These are phyloP conservation scores for Suillus spraguei DNA, from an alignment of 768 basidiomycete genomes.

Conservation along the genomic window DNA sequence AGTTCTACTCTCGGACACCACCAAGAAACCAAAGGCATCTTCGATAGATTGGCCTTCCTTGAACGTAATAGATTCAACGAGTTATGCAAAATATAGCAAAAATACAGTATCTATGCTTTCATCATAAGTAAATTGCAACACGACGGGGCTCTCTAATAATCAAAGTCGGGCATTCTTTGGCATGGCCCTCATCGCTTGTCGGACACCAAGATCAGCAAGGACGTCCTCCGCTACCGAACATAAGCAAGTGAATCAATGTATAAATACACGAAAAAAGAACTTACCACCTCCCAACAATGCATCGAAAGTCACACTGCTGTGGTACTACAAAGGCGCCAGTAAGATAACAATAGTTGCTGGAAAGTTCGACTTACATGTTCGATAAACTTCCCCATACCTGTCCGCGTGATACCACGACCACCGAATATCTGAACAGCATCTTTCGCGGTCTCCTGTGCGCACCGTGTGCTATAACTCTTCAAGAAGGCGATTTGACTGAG, in stretches of 20 bases:
- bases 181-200: constrained; percentile 78
- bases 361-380: constrained; percentile 47
- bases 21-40: too few relatives aligned
- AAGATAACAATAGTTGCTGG: constrained; percentile 18
- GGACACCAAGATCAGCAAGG: constrained; percentile 75
- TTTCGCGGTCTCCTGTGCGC: constrained; percentile 76
- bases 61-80: too few relatives aligned
- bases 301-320: constrained; percentile 36
- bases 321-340: constrained; percentile 20
- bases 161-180: constrained; percentile 67
- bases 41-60: too few relatives aligned
- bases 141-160: constrained; percentile 6
- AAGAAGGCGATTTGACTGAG: constrained; percentile 73
- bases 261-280: constrained; percentile 10
- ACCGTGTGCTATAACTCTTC: constrained; percentile 77
- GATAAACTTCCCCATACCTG: constrained; percentile 65
- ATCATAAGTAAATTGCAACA: background rate
- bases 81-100: constrained; percentile 1
- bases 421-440: constrained; percentile 84
- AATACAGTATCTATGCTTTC: background rate
- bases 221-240: constrained; percentile 64
- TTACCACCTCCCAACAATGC: constrained; percentile 68
- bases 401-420: constrained; percentile 81
- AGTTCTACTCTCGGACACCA: too few relatives aligned
- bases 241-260: constrained; percentile 8